phyloP scores from a whole-genome alignment of 2,329 filamentous ascomycete species.

The Monosporascus sp. region DNA sequence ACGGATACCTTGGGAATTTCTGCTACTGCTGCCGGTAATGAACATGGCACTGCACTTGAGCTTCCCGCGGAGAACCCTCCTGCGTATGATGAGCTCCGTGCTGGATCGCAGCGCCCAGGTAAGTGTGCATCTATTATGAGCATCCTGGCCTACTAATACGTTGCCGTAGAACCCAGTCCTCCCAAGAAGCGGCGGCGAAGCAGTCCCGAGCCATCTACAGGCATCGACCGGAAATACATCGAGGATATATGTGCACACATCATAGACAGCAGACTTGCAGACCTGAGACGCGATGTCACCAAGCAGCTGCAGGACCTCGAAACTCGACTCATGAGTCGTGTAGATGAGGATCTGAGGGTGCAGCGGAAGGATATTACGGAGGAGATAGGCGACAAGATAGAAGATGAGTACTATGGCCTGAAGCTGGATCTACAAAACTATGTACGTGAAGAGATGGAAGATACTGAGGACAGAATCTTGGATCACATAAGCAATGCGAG shows the following conservation, averaged over 20 bases:
- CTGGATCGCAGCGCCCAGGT: conserved; percentile 6
- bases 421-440: conserved; percentile 2
- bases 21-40: not conserved
- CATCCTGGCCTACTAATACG: conserved; percentile 1
- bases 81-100: conserved; percentile 10
- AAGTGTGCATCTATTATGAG: conserved; percentile 2
- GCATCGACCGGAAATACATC: conserved; percentile 11
- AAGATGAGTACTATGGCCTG: conserved; percentile 1
- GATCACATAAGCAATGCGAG: not conserved
- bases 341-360: conserved; percentile 9
- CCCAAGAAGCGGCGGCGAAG: conserved; percentile 7
- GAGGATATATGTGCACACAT: conserved; percentile 12
- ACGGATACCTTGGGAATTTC: conserved; percentile 3
- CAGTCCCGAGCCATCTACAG: conserved; percentile 3
- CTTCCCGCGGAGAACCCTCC: conserved; percentile 8
- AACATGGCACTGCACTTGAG: conserved; percentile 3
- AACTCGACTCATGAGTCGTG: conserved; percentile 9
- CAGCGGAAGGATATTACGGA: conserved; percentile 2
- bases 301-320: conserved; percentile 9
- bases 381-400: not conserved
- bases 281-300: conserved; percentile 7
- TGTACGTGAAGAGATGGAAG: conserved; percentile 1
- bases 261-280: conserved; percentile 7
- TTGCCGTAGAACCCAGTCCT: not conserved
- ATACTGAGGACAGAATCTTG: not conserved